Base-by-base conservation (phyloP, 2,329 filamentous ascomycete species). In the Aplosporella prunicola region DNA sequence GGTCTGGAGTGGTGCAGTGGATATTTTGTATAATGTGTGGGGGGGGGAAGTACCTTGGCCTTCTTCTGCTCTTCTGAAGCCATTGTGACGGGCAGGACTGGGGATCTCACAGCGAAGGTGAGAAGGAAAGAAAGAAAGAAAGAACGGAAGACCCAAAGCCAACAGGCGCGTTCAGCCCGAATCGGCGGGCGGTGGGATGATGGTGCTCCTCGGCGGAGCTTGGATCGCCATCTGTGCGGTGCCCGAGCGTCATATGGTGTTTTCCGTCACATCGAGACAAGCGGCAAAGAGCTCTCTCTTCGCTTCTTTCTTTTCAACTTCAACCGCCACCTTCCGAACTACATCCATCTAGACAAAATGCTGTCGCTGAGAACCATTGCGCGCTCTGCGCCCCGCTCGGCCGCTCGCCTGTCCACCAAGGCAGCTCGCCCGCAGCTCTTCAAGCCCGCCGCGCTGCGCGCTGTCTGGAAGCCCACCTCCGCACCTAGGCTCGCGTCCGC, bases 331-430 rank as follows among this genome's bases (percentile, higher is more conserved):
- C 28, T 31, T 32, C 32, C 37, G 26, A 39, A n/a, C 35, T 29
- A 39, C 43, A 26, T 43, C 20, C 20, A 5, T 20, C 31, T 43
- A 46, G 15, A 11, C 47, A 55, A 31, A 24, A 70, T 69, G 66
- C 51, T 67, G 35, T 62, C 63, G 39, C 56, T 68, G 35, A 58
- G 66, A 39, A 55, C 58, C 39, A 48, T 69, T 43, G 59, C 64
- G 43, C 65, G 67, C 44, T 56, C 59, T 23, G 58, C 61, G 35
- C 64, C 67, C 27, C 61, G 66, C 38, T 56, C 60, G 11, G 48
- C 57, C 34, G 53, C 60, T 38, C 64, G 63, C 41, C 46, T 66
- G 42, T 57, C 60, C 36, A 51, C 59, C 34, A 53, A 56, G 47
- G 50, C 55, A 44, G 44, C 53, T 41, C 58, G 58, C 45, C 53